These are phyloP conservation scores for Boletus vinaceobasis DNA, from an alignment of 768 basidiomycete species.

Conservation along the genomic window DNA sequence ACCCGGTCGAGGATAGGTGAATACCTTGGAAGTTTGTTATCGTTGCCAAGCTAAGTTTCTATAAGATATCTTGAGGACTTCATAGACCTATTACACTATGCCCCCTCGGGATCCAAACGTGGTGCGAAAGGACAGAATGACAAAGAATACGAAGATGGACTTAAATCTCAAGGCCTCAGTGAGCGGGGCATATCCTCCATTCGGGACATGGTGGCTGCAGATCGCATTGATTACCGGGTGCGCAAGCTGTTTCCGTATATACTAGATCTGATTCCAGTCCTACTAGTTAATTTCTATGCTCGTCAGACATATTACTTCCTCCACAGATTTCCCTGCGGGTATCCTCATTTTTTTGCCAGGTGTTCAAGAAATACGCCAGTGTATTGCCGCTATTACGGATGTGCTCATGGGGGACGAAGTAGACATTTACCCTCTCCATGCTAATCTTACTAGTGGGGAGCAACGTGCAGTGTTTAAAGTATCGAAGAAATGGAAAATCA, in stretches of 20 bases:
- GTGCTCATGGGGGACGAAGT: conserved; percentile 32
- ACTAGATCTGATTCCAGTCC: neutral
- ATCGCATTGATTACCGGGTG: conserved; percentile 74
- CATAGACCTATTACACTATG: conserved; percentile 55
- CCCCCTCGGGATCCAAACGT: conserved; percentile 41
- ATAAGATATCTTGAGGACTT: conserved; percentile 83
- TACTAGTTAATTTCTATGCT: conserved; percentile 62
- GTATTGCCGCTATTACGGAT: conserved; percentile 56
- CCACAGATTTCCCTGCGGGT: conserved; percentile 47
- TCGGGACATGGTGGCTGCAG: conserved; percentile 55
- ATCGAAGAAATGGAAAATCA: conserved; percentile 71
- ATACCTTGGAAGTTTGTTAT: conserved; percentile 18
- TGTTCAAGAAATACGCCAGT: conserved; percentile 81
- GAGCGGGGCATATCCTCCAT: conserved; percentile 50
- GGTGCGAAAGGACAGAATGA: conserved; percentile 23
- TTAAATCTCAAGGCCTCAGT: conserved; percentile 52
- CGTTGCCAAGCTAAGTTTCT: neutral
- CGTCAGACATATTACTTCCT: conserved; percentile 58
- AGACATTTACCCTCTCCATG: conserved; percentile 77
- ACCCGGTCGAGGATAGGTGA: conserved; percentile 74
- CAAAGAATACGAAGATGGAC: conserved; percentile 46
- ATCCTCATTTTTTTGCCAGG: conserved; percentile 91
- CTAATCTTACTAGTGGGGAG: conserved; percentile 82
- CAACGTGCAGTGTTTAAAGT: conserved; percentile 73
- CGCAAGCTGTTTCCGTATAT: neutral